Percentiles rank a stretch among this genome's conserved stretches.
Evolutionary conservation across 2,329 filamentous ascomycete genomes (phyloP).

Genomic region (Trichophyton benhamiae): DNA sequence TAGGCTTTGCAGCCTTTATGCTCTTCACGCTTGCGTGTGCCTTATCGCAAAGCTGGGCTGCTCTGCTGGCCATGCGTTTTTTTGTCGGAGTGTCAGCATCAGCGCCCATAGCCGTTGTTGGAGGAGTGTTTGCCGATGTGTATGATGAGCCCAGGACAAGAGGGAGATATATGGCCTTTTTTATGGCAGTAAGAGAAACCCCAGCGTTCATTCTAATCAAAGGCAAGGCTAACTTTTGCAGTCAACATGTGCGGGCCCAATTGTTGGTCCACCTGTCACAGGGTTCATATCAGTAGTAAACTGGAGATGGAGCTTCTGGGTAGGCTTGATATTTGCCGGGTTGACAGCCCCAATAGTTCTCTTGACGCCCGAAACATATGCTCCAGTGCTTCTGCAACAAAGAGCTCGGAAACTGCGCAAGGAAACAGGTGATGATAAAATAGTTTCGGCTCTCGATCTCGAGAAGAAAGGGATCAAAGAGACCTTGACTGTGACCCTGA

Average conservation of each 20-base stretch:
- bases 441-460: constrained; percentile 14
- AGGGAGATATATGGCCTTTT: constrained; percentile 32
- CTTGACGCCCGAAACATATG: constrained; percentile 54
- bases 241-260: constrained; percentile 32
- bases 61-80: constrained; percentile 35
- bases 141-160: constrained; percentile 34
- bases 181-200: constrained; percentile 27
- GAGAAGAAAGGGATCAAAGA: constrained; percentile 11
- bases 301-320: constrained; percentile 44
- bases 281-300: constrained; percentile 33
- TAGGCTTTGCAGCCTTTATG: constrained; percentile 37
- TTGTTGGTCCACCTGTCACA: constrained; percentile 34
- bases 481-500: constrained; percentile 15
- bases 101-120: constrained; percentile 34
- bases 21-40: constrained; percentile 35
- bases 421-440: constrained; percentile 11
- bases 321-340: constrained; percentile 54
- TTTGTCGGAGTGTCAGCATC: constrained; percentile 34
- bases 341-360: constrained; percentile 44
- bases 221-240: constrained; percentile 3
- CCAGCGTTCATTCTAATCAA: neutral
- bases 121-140: constrained; percentile 38
- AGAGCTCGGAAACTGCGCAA: constrained; percentile 26
- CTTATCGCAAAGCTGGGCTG: constrained; percentile 30
- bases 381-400: constrained; percentile 47